These are phyloP conservation scores for Bipolaris zeicola DNA, from an alignment of 2,329 filamentous ascomycete genomes.

Conservation along the genomic window DNA sequence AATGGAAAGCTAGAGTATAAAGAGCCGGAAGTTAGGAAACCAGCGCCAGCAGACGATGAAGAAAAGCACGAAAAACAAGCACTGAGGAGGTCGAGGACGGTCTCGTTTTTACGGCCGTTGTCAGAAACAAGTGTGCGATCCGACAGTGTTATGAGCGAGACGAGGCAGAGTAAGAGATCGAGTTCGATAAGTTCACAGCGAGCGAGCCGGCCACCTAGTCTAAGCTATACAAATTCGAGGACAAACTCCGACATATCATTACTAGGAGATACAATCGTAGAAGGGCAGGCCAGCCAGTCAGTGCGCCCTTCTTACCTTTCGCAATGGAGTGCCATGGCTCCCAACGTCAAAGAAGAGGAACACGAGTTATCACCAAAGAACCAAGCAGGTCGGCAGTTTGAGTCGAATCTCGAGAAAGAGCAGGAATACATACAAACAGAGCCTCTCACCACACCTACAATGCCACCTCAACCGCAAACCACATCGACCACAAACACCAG, in stretches of 20 bases:
- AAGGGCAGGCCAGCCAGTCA: slow-evolving; percentile 6
- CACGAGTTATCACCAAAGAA: not conserved
- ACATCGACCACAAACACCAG: not conserved
- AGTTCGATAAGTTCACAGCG: slow-evolving; percentile 25
- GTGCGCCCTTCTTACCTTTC: slow-evolving; percentile 14
- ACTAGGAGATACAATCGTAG: slow-evolving; percentile 11
- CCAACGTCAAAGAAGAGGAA: not conserved
- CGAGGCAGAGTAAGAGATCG: slow-evolving; percentile 20
- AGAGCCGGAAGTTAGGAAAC: slow-evolving; percentile 36
- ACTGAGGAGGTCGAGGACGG: slow-evolving; percentile 36
- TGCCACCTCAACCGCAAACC: not conserved
- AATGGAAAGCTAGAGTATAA: slow-evolving; percentile 47
- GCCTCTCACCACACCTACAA: not conserved
- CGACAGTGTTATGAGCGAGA: slow-evolving; percentile 15
- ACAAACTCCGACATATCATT: slow-evolving; percentile 30
- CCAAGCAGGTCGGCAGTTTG: not conserved
- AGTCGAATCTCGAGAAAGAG: not conserved
- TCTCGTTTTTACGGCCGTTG: slow-evolving; percentile 36
- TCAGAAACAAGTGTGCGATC: slow-evolving; percentile 29
- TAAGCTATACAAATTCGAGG: slow-evolving; percentile 28
- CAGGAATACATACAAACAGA: not conserved
- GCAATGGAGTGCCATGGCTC: slow-evolving; percentile 2
- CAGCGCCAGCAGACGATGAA: slow-evolving; percentile 12
- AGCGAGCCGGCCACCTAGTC: slow-evolving; percentile 28
- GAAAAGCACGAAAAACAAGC: slow-evolving; percentile 29